Conservation (phyloP, 306 rosid species). For the Vicia villosa region DNA sequence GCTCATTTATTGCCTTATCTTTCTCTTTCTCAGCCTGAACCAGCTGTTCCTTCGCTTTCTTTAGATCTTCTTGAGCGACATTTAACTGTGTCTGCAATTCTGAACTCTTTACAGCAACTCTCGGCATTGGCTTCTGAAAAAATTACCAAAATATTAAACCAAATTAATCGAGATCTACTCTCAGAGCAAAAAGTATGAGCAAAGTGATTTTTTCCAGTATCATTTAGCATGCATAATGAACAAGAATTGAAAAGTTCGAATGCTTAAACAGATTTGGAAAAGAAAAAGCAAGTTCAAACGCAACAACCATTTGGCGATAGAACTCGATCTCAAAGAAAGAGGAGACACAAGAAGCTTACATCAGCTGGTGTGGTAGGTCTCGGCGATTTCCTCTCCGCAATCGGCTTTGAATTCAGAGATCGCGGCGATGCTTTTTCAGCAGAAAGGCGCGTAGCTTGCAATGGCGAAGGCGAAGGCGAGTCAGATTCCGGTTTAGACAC, state of each 20-base stretch:
- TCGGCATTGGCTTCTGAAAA: slow-evolving; percentile 68
- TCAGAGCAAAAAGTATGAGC: background rate
- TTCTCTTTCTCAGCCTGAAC: slow-evolving; percentile 72
- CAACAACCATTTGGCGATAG: slow-evolving; percentile 12
- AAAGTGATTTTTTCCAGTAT: background rate
- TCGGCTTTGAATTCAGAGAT: slow-evolving; percentile 61
- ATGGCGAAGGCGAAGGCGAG: slow-evolving; percentile 58
- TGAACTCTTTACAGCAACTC: slow-evolving; percentile 61
- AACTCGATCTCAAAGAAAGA: background rate
- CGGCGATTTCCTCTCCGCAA: slow-evolving; percentile 65
- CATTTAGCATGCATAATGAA: slow-evolving; percentile 3
- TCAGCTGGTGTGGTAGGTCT: slow-evolving; percentile 73
- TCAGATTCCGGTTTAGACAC: slow-evolving; percentile 70
- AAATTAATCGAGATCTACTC: background rate
- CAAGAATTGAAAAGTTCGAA: slow-evolving; percentile 20
- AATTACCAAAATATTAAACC: slow-evolving; percentile 29
- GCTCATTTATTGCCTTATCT: slow-evolving; percentile 64
- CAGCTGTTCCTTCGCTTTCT: slow-evolving; percentile 84
- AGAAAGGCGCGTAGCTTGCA: slow-evolving; percentile 71
- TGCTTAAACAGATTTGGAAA: slow-evolving; percentile 18
- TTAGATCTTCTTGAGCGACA: slow-evolving; percentile 79
- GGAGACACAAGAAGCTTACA: slow-evolving; percentile 48
- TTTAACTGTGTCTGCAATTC: slow-evolving; percentile 73
- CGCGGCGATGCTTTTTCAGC: slow-evolving; percentile 87
- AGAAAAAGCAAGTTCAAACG: background rate